Evolutionary conservation across 352 stramenopile genomes (phyloP).

Genomic region (Phytophthora syringae): DNA sequence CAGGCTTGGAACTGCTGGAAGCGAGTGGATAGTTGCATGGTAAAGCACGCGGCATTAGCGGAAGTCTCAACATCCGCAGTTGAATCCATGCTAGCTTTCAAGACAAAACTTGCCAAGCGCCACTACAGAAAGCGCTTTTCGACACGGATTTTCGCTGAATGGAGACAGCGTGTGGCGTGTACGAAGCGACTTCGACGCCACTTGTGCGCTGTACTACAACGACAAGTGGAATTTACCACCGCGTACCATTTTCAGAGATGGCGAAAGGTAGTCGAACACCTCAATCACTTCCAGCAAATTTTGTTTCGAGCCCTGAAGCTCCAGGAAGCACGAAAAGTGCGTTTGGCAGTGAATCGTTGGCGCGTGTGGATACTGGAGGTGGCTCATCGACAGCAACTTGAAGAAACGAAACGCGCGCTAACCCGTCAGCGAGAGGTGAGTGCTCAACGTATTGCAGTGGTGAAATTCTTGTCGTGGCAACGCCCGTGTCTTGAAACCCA

Average conservation of each 20-base stretch:
- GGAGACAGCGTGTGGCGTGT: constrained; percentile 7
- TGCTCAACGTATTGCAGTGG: constrained; percentile 29
- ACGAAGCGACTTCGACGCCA: constrained; percentile 4
- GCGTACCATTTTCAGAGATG: constrained; percentile 29
- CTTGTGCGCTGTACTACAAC: constrained; percentile 6
- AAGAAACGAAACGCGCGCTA: constrained; percentile 13
- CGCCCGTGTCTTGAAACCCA: constrained; percentile 29
- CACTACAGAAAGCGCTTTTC: constrained; percentile 10
- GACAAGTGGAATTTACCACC: not conserved
- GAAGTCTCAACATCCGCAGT: constrained; percentile 2
- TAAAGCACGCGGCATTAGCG: constrained; percentile 2
- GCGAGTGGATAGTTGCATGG: constrained; percentile 4
- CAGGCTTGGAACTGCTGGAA: constrained; percentile 33
- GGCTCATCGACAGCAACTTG: constrained; percentile 12
- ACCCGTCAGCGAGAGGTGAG: constrained; percentile 10
- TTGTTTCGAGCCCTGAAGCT: constrained; percentile 13
- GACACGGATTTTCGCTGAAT: not conserved
- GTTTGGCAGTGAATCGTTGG: constrained; percentile 16
- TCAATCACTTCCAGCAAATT: not conserved
- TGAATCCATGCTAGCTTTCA: constrained; percentile 21
- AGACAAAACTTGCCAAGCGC: constrained; percentile 11
- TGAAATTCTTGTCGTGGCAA: constrained; percentile 38
- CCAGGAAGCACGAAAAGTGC: constrained; percentile 8
- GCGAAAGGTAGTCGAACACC: constrained; percentile 5
- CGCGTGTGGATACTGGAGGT: constrained; percentile 11